A percentile compares a stretch with the other conserved stretches of the same genome.
Evolutionary conservation across 768 basidiomycete genomes (phyloP).

Genomic region (Wakefieldia striispora): DNA sequence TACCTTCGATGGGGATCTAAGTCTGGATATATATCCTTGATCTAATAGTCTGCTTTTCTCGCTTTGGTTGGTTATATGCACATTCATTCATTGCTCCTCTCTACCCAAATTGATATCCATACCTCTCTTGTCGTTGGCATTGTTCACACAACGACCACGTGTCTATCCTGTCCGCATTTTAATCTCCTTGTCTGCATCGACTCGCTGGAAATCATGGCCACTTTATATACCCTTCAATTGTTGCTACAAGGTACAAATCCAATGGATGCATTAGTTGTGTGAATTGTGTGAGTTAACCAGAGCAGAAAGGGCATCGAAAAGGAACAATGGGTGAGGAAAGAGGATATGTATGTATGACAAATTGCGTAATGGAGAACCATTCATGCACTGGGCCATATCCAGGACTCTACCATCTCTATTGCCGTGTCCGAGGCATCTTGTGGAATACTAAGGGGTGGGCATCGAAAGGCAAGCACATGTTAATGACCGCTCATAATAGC

Average conservation of each 20-base stretch:
- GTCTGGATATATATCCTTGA: conserved; percentile 20
- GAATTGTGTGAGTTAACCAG: conserved; percentile 18
- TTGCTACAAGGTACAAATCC: conserved; percentile 39
- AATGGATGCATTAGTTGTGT: conserved; percentile 36
- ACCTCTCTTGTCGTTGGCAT: conserved; percentile 13
- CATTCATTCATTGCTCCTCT: background rate
- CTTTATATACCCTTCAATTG: conserved; percentile 38
- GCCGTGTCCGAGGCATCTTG: conserved; percentile 62
- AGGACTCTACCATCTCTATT: conserved; percentile 62
- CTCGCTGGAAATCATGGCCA: conserved; percentile 22
- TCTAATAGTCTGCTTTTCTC: conserved; percentile 16
- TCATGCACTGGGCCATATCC: conserved; percentile 61
- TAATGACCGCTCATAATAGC: background rate
- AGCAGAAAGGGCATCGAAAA: conserved; percentile 8
- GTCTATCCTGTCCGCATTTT: conserved; percentile 2
- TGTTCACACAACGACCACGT: background rate
- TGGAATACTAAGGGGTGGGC: conserved; percentile 52
- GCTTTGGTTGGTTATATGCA: background rate
- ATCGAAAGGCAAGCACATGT: background rate
- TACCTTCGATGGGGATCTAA: conserved; percentile 12
- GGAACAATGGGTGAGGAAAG: background rate
- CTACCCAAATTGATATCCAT: conserved; percentile 7
- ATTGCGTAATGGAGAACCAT: background rate
- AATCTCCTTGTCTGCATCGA: conserved; percentile 15
- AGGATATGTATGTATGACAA: conserved; percentile 15